A percentile compares a stretch with the other conserved stretches of the same genome.
Evolutionary conservation across 371 early-diverging fungal species (phyloP).

Genomic region (Thermomucor indicae-seudaticae): DNA sequence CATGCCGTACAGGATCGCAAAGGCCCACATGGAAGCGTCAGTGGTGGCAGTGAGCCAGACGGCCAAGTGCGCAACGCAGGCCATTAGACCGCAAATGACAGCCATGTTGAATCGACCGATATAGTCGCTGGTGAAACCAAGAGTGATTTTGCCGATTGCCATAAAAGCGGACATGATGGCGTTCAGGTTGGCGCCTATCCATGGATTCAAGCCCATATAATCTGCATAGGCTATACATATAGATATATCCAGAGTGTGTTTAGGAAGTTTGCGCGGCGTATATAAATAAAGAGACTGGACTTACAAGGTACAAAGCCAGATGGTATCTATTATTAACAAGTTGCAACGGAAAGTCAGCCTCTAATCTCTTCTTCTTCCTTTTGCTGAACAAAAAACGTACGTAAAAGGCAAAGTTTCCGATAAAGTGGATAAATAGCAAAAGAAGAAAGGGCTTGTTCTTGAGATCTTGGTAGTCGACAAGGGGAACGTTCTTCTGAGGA

Average conservation of each 20-base stretch:
- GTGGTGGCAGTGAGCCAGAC: constrained; percentile 40
- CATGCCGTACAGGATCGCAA: constrained; percentile 46
- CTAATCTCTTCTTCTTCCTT: not conserved
- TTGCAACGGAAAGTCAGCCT: not conserved
- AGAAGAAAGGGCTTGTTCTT: constrained; percentile 19
- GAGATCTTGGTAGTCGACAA: constrained; percentile 26
- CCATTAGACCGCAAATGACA: constrained; percentile 36
- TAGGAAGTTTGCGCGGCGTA: not conserved
- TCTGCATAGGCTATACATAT: constrained; percentile 27
- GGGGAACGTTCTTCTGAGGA: constrained; percentile 20
- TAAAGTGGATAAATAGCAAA: constrained; percentile 24
- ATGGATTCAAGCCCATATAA: constrained; percentile 21
- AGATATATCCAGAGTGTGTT: not conserved
- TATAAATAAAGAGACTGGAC: not conserved
- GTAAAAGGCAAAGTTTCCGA: constrained; percentile 32
- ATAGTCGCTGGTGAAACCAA: constrained; percentile 49
- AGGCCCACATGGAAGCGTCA: constrained; percentile 34
- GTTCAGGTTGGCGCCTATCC: constrained; percentile 29
- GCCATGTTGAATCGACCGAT: constrained; percentile 57
- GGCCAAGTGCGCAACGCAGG: constrained; percentile 35
- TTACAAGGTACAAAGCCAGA: constrained; percentile 17
- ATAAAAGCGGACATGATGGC: constrained; percentile 48
- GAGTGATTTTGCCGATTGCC: constrained; percentile 36
- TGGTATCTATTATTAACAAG: constrained; percentile 2
- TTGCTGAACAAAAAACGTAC: too few species aligned